Conservation (phyloP, 371 early-diverging fungal species). For the Lichtheimia corymbifera region DNA sequence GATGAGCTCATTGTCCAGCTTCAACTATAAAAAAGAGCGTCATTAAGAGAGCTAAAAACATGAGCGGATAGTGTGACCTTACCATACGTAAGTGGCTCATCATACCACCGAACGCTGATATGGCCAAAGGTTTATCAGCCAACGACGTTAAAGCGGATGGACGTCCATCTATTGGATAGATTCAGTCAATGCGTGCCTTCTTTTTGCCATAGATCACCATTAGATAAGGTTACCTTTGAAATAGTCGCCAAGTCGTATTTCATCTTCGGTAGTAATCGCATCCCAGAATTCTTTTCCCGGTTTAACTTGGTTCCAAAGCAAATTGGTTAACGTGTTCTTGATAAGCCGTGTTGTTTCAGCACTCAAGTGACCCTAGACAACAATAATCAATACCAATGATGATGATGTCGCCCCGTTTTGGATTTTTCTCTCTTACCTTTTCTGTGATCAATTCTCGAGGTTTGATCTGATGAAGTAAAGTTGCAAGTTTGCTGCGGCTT, state of each 20-base stretch:
- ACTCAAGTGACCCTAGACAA: slow-evolving; percentile 57
- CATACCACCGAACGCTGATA: slow-evolving; percentile 81
- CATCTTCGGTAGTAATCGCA: slow-evolving; percentile 62
- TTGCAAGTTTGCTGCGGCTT: slow-evolving; percentile 87
- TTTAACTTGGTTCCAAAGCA: slow-evolving; percentile 70
- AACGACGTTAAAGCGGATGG: slow-evolving; percentile 43
- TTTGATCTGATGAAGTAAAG: slow-evolving; percentile 88
- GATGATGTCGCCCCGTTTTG: no score
- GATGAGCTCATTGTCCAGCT: slow-evolving; percentile 83
- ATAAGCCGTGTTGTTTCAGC: slow-evolving; percentile 67
- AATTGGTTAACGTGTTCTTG: slow-evolving; percentile 65
- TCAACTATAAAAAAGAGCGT: slow-evolving; percentile 53
- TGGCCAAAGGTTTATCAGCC: slow-evolving; percentile 39
- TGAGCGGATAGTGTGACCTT: slow-evolving; percentile 14
- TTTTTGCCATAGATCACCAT: no score
- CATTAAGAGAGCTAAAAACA: neutral
- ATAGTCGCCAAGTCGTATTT: slow-evolving; percentile 68
- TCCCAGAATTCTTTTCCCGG: slow-evolving; percentile 90
- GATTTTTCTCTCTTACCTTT: slow-evolving; percentile 38
- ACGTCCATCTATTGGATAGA: slow-evolving; percentile 14
- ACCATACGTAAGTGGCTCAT: slow-evolving; percentile 76
- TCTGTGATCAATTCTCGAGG: slow-evolving; percentile 89
- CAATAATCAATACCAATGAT: neutral
- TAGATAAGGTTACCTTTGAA: slow-evolving; percentile 50
- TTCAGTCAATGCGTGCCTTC: no score